Evolutionary conservation across 108 stramenopile species (phyloP).

Genomic region (Cyclostephanos tholiformis): DNA sequence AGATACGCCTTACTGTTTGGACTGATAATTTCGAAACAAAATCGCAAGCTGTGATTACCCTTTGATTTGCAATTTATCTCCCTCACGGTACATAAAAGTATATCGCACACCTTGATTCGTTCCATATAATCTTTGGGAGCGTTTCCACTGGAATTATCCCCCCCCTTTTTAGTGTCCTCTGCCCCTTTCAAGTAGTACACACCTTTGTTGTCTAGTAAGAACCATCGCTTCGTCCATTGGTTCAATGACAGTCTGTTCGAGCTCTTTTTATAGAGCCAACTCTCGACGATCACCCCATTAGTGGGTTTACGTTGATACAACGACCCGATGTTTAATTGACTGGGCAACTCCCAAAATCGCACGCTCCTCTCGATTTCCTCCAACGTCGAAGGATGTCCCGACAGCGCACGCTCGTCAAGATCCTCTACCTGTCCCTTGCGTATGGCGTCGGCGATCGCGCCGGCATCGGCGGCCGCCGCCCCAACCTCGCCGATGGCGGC

Average conservation of each 20-base stretch:
- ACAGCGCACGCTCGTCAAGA: constrained; percentile 27
- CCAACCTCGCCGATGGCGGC: constrained; percentile 60
- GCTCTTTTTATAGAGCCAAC: constrained; percentile 88
- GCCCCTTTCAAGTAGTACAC: constrained; percentile 77
- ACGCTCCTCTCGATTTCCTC: constrained; percentile 78
- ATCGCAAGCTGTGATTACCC: constrained; percentile 58
- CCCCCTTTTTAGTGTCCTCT: constrained; percentile 55
- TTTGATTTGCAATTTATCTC: constrained; percentile 74
- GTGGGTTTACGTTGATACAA: constrained; percentile 78
- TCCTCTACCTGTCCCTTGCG: constrained; percentile 67
- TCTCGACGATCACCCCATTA: constrained; percentile 79
- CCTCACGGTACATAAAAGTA: constrained; percentile 90
- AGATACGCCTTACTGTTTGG: constrained; percentile 85
- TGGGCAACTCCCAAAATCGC: constrained; percentile 75
- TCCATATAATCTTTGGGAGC: constrained; percentile 49
- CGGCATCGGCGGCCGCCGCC: constrained; percentile 54
- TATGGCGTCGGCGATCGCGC: constrained; percentile 61
- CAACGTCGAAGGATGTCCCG: constrained; percentile 54
- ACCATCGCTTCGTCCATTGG: constrained; percentile 85
- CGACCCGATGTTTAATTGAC: constrained; percentile 63
- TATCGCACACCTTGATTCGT: constrained; percentile 89
- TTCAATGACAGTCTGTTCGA: constrained; percentile 65
- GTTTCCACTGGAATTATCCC: constrained; percentile 28
- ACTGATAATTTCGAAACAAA: constrained; percentile 92
- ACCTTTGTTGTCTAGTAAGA: constrained; percentile 81